These are phyloP conservation scores for Hyphodiscus sp. DNA, from an alignment of 2,329 filamentous ascomycete genomes.

Conservation along the genomic window DNA sequence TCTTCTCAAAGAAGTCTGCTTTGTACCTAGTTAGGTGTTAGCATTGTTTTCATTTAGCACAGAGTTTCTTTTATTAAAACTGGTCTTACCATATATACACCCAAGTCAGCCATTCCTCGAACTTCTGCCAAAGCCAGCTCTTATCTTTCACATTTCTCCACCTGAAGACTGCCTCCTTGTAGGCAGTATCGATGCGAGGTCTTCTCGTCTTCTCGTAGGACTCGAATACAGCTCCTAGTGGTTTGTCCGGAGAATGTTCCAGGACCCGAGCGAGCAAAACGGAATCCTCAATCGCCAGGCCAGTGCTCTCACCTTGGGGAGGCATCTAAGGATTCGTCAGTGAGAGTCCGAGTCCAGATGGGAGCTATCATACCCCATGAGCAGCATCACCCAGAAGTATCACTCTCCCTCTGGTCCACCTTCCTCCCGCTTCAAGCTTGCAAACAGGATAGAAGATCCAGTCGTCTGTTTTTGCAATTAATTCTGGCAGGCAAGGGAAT, in stretches of 20 bases:
- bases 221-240: background rate
- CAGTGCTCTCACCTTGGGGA: background rate
- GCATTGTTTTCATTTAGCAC: no score
- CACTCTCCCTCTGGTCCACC: background rate
- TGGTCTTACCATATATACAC: background rate
- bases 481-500: conserved; percentile 3
- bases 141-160: background rate
- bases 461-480: conserved; percentile 5
- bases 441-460: conserved; percentile 14
- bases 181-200: background rate
- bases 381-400: background rate
- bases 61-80: no score
- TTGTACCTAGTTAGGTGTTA: background rate
- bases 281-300: background rate
- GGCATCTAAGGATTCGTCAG: background rate
- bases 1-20: background rate
- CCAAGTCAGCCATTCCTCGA: background rate
- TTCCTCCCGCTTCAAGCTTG: conserved; percentile 5
- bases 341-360: background rate
- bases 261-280: background rate
- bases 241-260: background rate
- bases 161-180: background rate
- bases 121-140: background rate
- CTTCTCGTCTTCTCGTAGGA: background rate
- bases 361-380: background rate